Evolutionary conservation across 2,329 filamentous ascomycete species (phyloP).

Genomic region (Thyridium curvatum): DNA sequence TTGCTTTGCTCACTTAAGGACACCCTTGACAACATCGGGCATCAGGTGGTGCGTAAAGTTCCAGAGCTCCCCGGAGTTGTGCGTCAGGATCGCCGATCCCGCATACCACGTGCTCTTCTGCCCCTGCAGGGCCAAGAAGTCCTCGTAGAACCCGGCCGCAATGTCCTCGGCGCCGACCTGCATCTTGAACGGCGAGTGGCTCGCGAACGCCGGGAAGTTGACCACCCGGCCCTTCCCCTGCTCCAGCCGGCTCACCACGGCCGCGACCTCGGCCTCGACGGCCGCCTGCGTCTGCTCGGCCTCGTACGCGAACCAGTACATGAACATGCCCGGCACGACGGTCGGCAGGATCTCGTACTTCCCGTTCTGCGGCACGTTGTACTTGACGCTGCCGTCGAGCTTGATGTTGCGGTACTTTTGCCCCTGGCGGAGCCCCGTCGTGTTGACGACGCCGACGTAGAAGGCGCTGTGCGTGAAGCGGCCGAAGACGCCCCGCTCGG

Average conservation of each 20-base stretch:
- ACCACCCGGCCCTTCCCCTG: not conserved
- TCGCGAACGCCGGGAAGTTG: constrained; percentile 11
- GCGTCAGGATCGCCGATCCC: constrained; percentile 13
- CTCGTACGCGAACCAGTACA: not conserved
- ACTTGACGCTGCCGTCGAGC: not conserved
- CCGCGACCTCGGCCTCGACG: not conserved
- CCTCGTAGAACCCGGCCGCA: constrained; percentile 18
- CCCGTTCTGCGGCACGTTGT: too few species aligned
- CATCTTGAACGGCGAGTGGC: constrained; percentile 15
- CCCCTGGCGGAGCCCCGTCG: not conserved
- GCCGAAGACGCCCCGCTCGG: constrained; percentile 17
- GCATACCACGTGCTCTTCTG: constrained; percentile 25
- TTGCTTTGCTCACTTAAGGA: too few species aligned
- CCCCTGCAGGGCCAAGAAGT: constrained; percentile 24
- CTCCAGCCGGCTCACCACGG: not conserved
- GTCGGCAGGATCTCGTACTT: not conserved
- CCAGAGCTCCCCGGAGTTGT: constrained; percentile 1
- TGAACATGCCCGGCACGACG: not conserved
- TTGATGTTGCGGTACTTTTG: too few species aligned
- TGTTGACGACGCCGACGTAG: constrained; percentile 17
- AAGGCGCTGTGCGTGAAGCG: constrained; percentile 18
- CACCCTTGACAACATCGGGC: too few species aligned
- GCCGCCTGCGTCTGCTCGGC: constrained; percentile 5
- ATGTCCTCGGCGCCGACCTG: constrained; percentile 15
- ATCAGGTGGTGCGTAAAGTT: too few species aligned